These are phyloP conservation scores for Cicer chorassanicum DNA, from an alignment of 306 rosid species.

Conservation along the genomic window DNA sequence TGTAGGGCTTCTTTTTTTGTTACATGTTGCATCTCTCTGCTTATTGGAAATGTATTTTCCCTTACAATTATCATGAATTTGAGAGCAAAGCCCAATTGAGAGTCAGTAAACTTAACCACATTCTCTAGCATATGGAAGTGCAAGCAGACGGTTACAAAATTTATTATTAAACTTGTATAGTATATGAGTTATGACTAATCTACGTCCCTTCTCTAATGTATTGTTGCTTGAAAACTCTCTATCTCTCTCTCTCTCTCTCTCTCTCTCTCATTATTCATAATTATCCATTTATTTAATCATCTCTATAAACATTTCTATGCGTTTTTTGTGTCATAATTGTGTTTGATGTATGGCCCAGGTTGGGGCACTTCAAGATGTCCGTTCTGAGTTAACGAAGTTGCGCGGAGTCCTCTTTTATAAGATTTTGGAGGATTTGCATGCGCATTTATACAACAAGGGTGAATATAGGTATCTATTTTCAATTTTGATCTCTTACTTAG, in stretches of 20 bases:
- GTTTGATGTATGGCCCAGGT: conserved; percentile 62
- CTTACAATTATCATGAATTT: conserved; percentile 16
- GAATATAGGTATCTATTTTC: conserved; percentile 76
- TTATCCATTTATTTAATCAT: conserved; percentile 24
- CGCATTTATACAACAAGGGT: conserved; percentile 95
- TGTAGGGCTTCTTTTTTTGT: conserved; percentile 29
- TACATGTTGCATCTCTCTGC: conserved; percentile 31
- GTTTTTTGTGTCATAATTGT: conserved; percentile 38
- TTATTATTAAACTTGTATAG: conserved; percentile 16
- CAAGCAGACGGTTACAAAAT: not conserved
- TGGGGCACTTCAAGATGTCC: conserved; percentile 99
- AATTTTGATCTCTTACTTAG: conserved; percentile 22
- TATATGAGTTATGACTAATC: conserved; percentile 21
- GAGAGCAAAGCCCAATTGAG: conserved; percentile 12
- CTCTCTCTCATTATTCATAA: conserved; percentile 6
- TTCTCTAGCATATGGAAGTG: conserved; percentile 28
- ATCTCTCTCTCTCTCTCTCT: conserved; percentile 15
- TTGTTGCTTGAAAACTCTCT: conserved; percentile 20
- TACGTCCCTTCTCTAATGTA: conserved; percentile 10
- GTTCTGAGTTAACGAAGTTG: conserved; percentile 90
- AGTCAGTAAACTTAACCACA: not conserved
- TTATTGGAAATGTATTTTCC: conserved; percentile 26
- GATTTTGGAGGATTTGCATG: conserved; percentile 93
- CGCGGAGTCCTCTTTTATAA: conserved; percentile 88
- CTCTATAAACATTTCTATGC: conserved; percentile 13